Percentiles rank a stretch among this genome's conserved stretches.
These are phyloP conservation scores for Gardenia jasminoides DNA, from an alignment of 257 asterid genomes.

Conservation along the genomic window DNA sequence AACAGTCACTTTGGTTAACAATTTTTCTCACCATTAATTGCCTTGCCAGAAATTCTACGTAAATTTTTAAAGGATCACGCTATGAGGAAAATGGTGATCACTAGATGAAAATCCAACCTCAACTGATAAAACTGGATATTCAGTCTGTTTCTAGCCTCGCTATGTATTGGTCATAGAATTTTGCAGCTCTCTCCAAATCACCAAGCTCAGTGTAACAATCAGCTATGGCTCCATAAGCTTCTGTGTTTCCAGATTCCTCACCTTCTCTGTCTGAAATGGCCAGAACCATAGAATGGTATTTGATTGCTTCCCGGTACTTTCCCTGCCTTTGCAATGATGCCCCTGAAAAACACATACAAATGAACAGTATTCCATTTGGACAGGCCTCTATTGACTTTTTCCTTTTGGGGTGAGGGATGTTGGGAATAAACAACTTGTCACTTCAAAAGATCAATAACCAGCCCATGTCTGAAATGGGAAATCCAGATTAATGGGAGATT, in stretches of 20 bases:
- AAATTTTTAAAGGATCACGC: conserved; percentile 4
- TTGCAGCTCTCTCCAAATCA: conserved; percentile 87
- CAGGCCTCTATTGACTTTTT: background rate
- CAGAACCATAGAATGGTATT: conserved; percentile 77
- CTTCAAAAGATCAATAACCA: background rate
- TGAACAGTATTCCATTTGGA: background rate
- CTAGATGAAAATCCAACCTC: background rate
- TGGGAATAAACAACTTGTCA: background rate
- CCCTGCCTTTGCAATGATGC: conserved; percentile 95
- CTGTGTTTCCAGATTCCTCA: conserved; percentile 89
- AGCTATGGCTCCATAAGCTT: conserved; percentile 97
- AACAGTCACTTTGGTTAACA: conserved; percentile 4
- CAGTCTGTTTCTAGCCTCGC: conserved; percentile 82
- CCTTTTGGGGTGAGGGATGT: background rate
- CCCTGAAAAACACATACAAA: conserved; percentile 42
- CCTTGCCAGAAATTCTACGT: conserved; percentile 5
- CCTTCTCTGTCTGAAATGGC: conserved; percentile 77
- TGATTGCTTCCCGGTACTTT: conserved; percentile 79
- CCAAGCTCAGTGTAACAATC: conserved; percentile 97
- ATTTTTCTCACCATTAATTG: conserved; percentile 2
- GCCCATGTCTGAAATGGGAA: background rate
- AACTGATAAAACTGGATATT: conserved; percentile 7
- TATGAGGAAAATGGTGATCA: conserved; percentile 17
- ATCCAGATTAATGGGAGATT: background rate
- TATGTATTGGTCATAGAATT: conserved; percentile 83